phyloP scores from a whole-genome alignment of 306 rosid genomes.

The Gynostemma pentaphyllum region DNA sequence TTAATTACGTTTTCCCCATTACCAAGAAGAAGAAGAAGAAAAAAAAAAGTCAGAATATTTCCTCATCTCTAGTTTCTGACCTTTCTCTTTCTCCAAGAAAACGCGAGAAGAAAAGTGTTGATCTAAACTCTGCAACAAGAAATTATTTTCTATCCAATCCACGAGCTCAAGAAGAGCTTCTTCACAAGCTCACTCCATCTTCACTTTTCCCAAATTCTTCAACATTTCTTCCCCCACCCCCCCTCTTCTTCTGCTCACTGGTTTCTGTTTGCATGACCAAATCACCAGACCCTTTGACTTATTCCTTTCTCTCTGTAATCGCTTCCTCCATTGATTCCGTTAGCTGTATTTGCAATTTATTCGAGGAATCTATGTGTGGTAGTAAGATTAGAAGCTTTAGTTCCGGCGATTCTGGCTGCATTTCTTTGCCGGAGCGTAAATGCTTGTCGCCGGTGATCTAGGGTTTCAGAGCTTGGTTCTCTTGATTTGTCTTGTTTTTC shows the following conservation, averaged over 20 bases:
- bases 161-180: not conserved
- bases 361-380: slow-evolving; percentile 37
- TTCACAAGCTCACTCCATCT: slow-evolving; percentile 13
- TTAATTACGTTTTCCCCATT: not conserved
- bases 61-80: not conserved
- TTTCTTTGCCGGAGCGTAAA: slow-evolving; percentile 41
- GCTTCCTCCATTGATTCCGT: not conserved
- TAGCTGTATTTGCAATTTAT: not conserved
- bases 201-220: not conserved
- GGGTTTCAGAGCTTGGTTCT: slow-evolving; percentile 49
- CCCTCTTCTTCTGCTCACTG: not conserved
- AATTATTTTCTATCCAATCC: slow-evolving; percentile 8
- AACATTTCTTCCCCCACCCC: not conserved
- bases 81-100: slow-evolving; percentile 11
- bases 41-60: not conserved
- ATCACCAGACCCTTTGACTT: slow-evolving; percentile 11
- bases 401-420: slow-evolving; percentile 28
- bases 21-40: no score
- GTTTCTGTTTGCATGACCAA: not conserved
- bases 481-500: slow-evolving; percentile 26
- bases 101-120: not conserved
- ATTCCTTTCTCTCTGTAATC: not conserved
- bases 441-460: slow-evolving; percentile 69
- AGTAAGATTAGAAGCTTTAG: slow-evolving; percentile 23
- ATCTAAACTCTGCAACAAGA: slow-evolving; percentile 16